These are phyloP conservation scores for Xylaria venustula DNA, from an alignment of 495 filamentous ascomycete genomes.

Conservation along the genomic window DNA sequence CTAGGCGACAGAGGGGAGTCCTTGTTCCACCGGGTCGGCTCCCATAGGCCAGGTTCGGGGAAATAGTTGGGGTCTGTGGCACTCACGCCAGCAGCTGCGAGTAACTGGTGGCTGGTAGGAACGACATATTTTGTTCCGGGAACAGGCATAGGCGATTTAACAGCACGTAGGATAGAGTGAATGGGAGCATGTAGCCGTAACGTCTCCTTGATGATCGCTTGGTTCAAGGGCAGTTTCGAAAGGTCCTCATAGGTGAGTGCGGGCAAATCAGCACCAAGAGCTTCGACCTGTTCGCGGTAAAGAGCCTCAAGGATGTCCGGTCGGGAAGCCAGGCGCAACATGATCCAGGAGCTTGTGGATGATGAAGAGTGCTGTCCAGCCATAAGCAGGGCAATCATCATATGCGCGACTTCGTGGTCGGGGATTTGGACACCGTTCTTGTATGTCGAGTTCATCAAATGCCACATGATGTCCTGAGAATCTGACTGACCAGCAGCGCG, in stretches of 20 bases:
- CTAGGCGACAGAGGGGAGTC: conserved; percentile 43
- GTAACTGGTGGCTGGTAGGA: conserved; percentile 70
- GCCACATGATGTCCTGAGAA: conserved; percentile 75
- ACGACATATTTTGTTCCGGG: conserved; percentile 77
- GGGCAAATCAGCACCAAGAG: conserved; percentile 61
- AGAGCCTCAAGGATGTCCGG: conserved; percentile 73
- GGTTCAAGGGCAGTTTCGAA: conserved; percentile 65
- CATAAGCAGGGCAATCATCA: conserved; percentile 91
- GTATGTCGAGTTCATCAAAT: conserved; percentile 77
- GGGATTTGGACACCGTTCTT: conserved; percentile 69
- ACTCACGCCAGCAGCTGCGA: conserved; percentile 79
- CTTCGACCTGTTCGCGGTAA: conserved; percentile 67
- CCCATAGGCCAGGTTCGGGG: conserved; percentile 75
- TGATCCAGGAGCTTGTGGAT: conserved; percentile 76
- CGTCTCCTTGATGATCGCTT: conserved; percentile 75
- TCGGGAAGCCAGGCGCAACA: conserved; percentile 71
- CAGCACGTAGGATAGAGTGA: conserved; percentile 81
- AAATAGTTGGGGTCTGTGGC: conserved; percentile 71
- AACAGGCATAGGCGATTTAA: conserved; percentile 75
- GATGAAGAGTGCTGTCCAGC: conserved; percentile 87
- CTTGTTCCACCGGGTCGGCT: conserved; percentile 83
- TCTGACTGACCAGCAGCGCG: conserved; percentile 49
- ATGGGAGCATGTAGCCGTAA: conserved; percentile 79
- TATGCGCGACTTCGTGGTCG: conserved; percentile 81
- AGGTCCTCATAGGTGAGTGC: conserved; percentile 67